Percentiles rank a stretch among this genome's conserved stretches.
phyloP scores from a whole-genome alignment of 2,329 filamentous ascomycete genomes.

The Trichoderma sp. region DNA sequence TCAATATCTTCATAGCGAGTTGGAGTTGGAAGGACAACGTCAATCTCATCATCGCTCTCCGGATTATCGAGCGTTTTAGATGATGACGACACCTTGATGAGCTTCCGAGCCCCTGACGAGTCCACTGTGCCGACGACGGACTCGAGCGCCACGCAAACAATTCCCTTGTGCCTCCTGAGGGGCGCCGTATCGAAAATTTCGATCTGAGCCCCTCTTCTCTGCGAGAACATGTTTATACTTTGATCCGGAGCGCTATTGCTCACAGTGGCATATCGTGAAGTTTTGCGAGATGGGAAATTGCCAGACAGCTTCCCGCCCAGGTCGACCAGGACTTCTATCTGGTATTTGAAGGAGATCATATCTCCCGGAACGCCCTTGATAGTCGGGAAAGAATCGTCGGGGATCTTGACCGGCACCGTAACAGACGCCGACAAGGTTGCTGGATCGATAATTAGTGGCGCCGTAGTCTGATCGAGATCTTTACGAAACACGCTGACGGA shows the following conservation, averaged over 20 bases:
- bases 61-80: conserved; percentile 37
- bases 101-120: conserved; percentile 53
- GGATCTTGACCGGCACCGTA: conserved; percentile 81
- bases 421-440: conserved; percentile 75
- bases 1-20: conserved; percentile 26
- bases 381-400: conserved; percentile 89
- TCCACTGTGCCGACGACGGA: conserved; percentile 86
- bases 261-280: conserved; percentile 49
- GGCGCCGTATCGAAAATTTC: conserved; percentile 86
- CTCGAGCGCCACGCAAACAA: conserved; percentile 86
- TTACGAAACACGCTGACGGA: conserved; percentile 95
- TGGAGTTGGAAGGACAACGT: conserved; percentile 30
- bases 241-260: conserved; percentile 37
- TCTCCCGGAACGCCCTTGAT: conserved; percentile 87
- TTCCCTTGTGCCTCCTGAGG: conserved; percentile 84
- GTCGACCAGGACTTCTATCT: conserved; percentile 90
- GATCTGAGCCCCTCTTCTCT: conserved; percentile 61
- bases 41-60: conserved; percentile 42
- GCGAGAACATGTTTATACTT: conserved; percentile 37
- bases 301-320: conserved; percentile 82
- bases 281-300: conserved; percentile 68
- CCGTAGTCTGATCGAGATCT: conserved; percentile 86
- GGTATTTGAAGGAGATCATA: conserved; percentile 95
- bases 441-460: conserved; percentile 87
- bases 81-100: conserved; percentile 34